A percentile compares a stretch with the other conserved stretches of the same genome.
Evolutionary conservation across 2,329 filamentous ascomycete genomes (phyloP).

Genomic region (Colletotrichum sansevieriae): DNA sequence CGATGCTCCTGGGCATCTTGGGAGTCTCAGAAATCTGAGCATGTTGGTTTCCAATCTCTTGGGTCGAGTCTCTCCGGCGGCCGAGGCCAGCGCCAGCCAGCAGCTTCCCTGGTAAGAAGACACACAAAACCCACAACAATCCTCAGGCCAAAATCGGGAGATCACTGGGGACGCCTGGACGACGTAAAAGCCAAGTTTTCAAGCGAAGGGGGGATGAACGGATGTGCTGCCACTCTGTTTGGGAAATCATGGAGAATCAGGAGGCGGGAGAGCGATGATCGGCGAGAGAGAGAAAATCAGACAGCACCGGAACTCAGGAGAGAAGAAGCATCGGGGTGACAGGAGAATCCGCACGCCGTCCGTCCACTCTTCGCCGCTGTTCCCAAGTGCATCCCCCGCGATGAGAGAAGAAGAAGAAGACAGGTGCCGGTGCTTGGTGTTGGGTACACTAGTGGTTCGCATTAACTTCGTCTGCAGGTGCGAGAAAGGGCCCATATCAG

Average conservation of each 20-base stretch:
- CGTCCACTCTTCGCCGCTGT: conserved; percentile 1
- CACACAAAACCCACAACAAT: neutral
- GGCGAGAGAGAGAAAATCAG: conserved; percentile 32
- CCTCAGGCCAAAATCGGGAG: conserved; percentile 13
- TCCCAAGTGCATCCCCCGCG: conserved; percentile 8
- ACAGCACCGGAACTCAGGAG: conserved; percentile 18
- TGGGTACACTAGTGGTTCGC: neutral
- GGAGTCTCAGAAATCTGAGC: conserved; percentile 6
- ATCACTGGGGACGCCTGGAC: conserved; percentile 13
- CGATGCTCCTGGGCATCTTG: conserved; percentile 21
- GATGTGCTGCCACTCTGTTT: conserved; percentile 38
- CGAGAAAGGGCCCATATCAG: too few relatives aligned
- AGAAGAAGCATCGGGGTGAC: neutral
- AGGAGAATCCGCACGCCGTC: neutral
- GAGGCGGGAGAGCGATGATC: conserved; percentile 33
- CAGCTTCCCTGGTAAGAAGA: neutral
- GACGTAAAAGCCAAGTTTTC: conserved; percentile 36
- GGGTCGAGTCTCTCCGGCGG: conserved; percentile 12
- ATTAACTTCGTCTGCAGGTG: too few relatives aligned
- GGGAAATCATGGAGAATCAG: conserved; percentile 38
- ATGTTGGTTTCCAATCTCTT: conserved; percentile 12
- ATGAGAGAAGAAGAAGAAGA: neutral
- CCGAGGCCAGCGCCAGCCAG: conserved; percentile 12
- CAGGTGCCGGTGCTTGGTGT: neutral
- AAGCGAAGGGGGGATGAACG: conserved; percentile 36